Conservation (phyloP, 2,329 filamentous ascomycete genomes). For the Exophiala spinifera region DNA sequence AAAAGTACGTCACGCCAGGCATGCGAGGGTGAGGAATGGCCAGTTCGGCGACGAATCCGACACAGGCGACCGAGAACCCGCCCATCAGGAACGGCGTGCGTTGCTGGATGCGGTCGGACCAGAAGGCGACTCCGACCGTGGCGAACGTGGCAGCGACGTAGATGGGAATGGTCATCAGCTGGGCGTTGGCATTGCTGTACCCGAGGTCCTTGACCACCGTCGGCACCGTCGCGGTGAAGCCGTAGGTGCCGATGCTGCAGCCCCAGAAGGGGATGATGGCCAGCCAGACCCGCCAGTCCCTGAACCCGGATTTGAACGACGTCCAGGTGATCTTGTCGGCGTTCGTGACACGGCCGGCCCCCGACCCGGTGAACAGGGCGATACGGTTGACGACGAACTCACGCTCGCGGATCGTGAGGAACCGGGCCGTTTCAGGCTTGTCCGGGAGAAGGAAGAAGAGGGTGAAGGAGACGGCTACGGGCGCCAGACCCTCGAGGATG, state of each 20-base stretch:
- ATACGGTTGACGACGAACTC: constrained; percentile 61
- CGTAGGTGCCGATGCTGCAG: constrained; percentile 25
- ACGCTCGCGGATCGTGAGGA: constrained; percentile 66
- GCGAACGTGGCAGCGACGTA: constrained; percentile 63
- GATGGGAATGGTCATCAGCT: constrained; percentile 41
- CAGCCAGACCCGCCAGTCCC: constrained; percentile 65
- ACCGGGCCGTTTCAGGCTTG: constrained; percentile 71
- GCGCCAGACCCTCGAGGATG: constrained; percentile 48
- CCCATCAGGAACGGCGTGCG: constrained; percentile 64
- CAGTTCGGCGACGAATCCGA: constrained; percentile 63
- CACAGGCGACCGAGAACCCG: constrained; percentile 53
- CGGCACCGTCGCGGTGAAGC: constrained; percentile 29
- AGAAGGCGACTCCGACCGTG: constrained; percentile 43
- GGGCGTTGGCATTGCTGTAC: constrained; percentile 39
- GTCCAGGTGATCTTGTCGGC: constrained; percentile 67
- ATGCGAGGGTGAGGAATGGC: constrained; percentile 42
- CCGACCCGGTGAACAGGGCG: constrained; percentile 59
- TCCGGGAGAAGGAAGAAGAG: constrained; percentile 64
- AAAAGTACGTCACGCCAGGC: constrained; percentile 44
- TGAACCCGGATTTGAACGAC: constrained; percentile 61
- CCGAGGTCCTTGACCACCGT: constrained; percentile 42
- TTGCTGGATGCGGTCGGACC: constrained; percentile 56
- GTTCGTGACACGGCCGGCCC: constrained; percentile 44
- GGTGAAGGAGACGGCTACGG: constrained; percentile 49
- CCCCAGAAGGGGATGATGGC: constrained; percentile 28